Evolutionary conservation across 73 alveolate genomes (phyloP).

Genomic region (Paramecium primaurelia): DNA sequence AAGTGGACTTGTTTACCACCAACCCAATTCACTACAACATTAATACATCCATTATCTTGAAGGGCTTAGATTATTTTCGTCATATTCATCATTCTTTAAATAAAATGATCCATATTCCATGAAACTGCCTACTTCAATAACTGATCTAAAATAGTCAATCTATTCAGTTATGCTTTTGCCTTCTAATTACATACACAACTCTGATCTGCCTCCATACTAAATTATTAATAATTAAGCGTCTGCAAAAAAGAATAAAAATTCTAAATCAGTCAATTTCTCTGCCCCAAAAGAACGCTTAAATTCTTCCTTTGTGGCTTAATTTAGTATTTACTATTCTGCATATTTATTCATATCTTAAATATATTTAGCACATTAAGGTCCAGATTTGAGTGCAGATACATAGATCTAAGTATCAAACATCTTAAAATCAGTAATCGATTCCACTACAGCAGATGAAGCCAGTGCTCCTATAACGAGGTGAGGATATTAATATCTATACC

Average conservation of each 20-base stretch:
- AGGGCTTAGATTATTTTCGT: not conserved
- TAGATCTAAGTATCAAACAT: conserved; percentile 39
- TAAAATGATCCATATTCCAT: conserved; percentile 5
- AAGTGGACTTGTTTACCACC: conserved; percentile 55
- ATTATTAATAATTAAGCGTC: conserved; percentile 3
- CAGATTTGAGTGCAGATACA: not conserved
- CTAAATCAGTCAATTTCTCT: conserved; percentile 20
- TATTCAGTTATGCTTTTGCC: not conserved
- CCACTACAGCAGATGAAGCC: conserved; percentile 76
- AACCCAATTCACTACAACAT: conserved; percentile 56
- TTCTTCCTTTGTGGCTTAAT: not conserved
- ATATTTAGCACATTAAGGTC: conserved; percentile 23
- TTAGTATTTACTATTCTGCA: not conserved
- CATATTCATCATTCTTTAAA: not conserved
- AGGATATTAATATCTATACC: conserved; percentile 73
- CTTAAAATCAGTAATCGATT: conserved; percentile 45
- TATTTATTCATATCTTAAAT: conserved; percentile 23
- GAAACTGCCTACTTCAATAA: not conserved
- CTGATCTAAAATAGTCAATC: not conserved
- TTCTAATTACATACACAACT: not conserved
- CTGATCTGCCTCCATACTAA: conserved; percentile 50
- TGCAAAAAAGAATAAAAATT: conserved; percentile 53
- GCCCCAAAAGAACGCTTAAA: not conserved
- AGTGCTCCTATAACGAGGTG: conserved; percentile 69
- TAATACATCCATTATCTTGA: conserved; percentile 56